Base-by-base conservation (phyloP, 306 rosid genomes). In the Cucumis melo region DNA sequence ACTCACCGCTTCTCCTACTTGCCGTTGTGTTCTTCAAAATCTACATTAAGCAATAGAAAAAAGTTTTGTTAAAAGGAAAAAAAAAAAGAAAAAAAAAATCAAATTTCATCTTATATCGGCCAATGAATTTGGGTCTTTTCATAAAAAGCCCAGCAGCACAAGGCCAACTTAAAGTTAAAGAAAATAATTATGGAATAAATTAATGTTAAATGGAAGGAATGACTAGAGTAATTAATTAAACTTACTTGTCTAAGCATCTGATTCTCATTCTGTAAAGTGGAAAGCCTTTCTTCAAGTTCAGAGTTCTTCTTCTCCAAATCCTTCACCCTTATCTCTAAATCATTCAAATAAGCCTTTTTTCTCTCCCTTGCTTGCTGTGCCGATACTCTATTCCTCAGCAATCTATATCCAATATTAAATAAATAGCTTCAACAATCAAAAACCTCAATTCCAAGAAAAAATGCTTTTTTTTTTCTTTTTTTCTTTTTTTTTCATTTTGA, bases 1-100 rank as follows among this genome's bases (percentile, higher is more conserved):
- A 73, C 23, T 73, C 77, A 39, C 87, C 88, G 71, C 93, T 95
- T 87, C 93, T 91, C 79, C 96, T 83, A 83, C 91, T 84, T 27
- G 97, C 91, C 51, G 98, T 94, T 17, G 98, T 94, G 87, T 91
- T 94, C 89, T 94, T 94, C 94, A 94, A 75, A 84, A 94, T 91
- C 97, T 94, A 89, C 87, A 75, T 56, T 73, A 23, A 34, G 46
- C 51, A 75, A 79, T 24, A 20, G 36, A 55, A 48, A 51, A 15
- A 5, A 0, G 7, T 0, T 15, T 51, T 14, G 19, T 46, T 46
- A 46, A 12, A 0, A 44, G 9, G 9, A 10, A 10, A 44, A 44
- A 44, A 44, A 10, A 44, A 44, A 44, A 44, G 0, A 14, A 51
- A 16, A 48, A 71, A 56, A 16, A 77, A 17, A 46, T 27, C 13